Base-by-base conservation (phyloP, 257 asterid genomes). In the Marsdenia floribunda region DNA sequence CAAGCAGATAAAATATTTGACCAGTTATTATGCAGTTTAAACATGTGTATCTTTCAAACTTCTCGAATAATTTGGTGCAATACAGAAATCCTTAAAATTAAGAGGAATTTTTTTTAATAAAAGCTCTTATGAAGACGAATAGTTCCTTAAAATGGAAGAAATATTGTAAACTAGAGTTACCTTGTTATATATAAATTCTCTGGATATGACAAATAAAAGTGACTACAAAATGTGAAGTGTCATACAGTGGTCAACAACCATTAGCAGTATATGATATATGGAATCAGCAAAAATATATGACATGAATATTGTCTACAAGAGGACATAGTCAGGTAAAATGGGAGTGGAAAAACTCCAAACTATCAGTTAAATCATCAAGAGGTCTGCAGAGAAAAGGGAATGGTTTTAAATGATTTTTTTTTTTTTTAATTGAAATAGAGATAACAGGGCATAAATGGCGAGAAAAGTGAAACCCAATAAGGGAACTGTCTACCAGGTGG, bases 371-470 rank as follows among this genome's bases (percentile, higher is more conserved):
- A 26, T 70, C 49, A 70, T 70, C 29, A 7, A 29, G 3, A 70
- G 47, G 12, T 26, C 26, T 70, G 46, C 42, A 15, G 3, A 29
- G 19, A 24, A 22, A 26, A 12, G 21, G 10, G 18, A 68, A 68
- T 44, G 38, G 9, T 26, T 68, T 24, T 0, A 40, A 6, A 35
- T 47, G 22, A 63, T 63, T 49, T 15, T 70, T 11, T 19, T 9
- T 6, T 44, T 44, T 44, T 44, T 44, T 44, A 38, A 70, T 24
- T n/a, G 40, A 47, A 70, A 70, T 70, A 70, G 42, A 70, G 74
- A 49, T 47, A 15, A 69, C 74, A 70, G 10, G 59, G 2, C 33
- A 46, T 35, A 70, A 18, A 70, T 18, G 57, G 42, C 1, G 16
- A 49, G 18, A 21, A 70, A 44, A 29, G 16, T 50, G 1, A 14